Conservation (phyloP, 2,329 filamentous ascomycete genomes). For the Aspergillus aculeatinus region DNA sequence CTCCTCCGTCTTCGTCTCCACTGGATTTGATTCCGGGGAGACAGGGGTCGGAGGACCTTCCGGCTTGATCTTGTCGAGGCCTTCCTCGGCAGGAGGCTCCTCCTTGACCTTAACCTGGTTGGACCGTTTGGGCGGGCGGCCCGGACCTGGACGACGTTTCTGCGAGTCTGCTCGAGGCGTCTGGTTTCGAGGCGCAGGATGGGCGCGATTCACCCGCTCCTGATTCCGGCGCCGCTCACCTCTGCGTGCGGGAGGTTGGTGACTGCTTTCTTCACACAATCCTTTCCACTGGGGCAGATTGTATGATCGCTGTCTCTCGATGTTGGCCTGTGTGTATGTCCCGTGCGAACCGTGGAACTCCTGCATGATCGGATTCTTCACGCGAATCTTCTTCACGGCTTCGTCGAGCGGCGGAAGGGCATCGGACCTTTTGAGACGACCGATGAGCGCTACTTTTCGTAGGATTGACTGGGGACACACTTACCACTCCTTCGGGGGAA, state of each 20-base stretch:
- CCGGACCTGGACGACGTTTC: constrained; percentile 48
- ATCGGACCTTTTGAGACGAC: constrained; percentile 54
- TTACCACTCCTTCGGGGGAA: constrained; percentile 92
- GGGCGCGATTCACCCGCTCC: constrained; percentile 45
- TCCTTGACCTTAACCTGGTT: constrained; percentile 43
- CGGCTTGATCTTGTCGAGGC: constrained; percentile 38
- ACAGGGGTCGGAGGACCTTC: constrained; percentile 55
- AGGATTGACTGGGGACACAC: constrained; percentile 25
- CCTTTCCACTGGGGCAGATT: constrained; percentile 95
- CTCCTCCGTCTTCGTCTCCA: constrained; percentile 57
- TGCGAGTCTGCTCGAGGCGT: constrained; percentile 39
- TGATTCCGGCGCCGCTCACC: constrained; percentile 59
- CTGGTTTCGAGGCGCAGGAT: constrained; percentile 34
- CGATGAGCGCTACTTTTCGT: constrained; percentile 3
- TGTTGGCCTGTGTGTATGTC: constrained; percentile 94
- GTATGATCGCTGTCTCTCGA: constrained; percentile 92
- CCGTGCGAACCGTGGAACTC: constrained; percentile 96
- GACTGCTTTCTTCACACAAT: constrained; percentile 89
- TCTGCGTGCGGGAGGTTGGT: constrained; percentile 88
- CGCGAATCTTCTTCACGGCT: constrained; percentile 83
- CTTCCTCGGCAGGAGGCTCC: constrained; percentile 36
- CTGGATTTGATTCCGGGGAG: constrained; percentile 54
- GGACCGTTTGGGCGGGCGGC: constrained; percentile 38
- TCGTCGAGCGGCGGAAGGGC: constrained; percentile 76
- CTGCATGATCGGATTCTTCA: constrained; percentile 96